Base-by-base conservation (phyloP, 805 yeast species). In the Diddensiella transvaalensis region DNA sequence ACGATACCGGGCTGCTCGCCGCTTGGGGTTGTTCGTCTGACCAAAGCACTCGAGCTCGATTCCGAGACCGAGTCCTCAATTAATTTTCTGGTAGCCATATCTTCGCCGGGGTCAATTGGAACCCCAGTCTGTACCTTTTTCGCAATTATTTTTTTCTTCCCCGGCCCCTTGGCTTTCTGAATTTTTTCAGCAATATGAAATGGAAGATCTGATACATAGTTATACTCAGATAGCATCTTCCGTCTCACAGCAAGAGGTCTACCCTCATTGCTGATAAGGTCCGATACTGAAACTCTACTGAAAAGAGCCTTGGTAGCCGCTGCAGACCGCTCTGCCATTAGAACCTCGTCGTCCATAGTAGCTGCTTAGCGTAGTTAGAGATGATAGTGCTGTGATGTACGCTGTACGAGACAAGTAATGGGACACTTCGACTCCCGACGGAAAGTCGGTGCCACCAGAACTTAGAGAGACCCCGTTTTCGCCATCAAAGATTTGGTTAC, bases 171-270 rank as follows among this genome's bases (percentile, higher is more conserved):
- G 36, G 44, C 32, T 42, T 23, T 35, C 41, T 42, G 42, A 13
- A 60, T 42, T 40, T 56, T 60, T 4, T 56, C 53, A 3, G 54
- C 58, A 4, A 62, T 48, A 40, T 59, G 58, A 10, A 49, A 48
- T n/a, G 66, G 66, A 17, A 62, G 49, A 8, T 53, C 55, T 38
- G 29, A 40, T 2, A 59, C 61, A 5, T 38, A 15, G 2, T 40
- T 48, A 40, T 59, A 62, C 35, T 61, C 50, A 4, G 4, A 61
- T 23, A 40, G 44, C 32, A 49, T 29, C 29, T 54, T 54, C n/a
- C 43, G 23, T 23, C 24, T 40, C n/a, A 40, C 24, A 4, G 18
- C 29, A 4, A 40, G 33, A n/a, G 11, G 13, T 22, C 33, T 21
- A 23, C 32, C 43, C 6, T 21, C 33, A 22, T 23, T n/a, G 19